These are phyloP conservation scores for Diatrype stigma DNA, from an alignment of 2,329 filamentous ascomycete species.

Conservation along the genomic window DNA sequence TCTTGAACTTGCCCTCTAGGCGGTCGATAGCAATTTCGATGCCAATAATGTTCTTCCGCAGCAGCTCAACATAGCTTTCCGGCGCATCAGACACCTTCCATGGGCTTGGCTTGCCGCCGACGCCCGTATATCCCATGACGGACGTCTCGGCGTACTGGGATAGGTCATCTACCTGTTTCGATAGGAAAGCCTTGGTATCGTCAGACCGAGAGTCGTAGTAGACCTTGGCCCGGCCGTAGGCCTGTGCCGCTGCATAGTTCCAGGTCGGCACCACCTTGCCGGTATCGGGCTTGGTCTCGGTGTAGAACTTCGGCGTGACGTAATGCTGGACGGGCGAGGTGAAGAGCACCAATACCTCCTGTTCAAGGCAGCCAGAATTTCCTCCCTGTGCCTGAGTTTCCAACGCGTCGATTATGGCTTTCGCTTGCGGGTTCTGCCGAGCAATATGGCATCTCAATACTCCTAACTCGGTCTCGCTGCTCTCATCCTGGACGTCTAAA, in stretches of 20 bases:
- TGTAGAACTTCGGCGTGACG: constrained; percentile 66
- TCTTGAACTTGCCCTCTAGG: constrained; percentile 61
- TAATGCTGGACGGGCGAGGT: constrained; percentile 57
- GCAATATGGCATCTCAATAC: constrained; percentile 59
- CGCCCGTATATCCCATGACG: constrained; percentile 53
- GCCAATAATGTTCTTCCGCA: constrained; percentile 57
- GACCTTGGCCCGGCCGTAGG: constrained; percentile 54
- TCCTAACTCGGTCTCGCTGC: constrained; percentile 36
- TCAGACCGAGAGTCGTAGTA: constrained; percentile 45
- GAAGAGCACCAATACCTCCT: constrained; percentile 62
- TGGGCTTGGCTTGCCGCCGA: constrained; percentile 28
- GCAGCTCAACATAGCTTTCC: constrained; percentile 48
- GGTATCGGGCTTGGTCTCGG: constrained; percentile 57
- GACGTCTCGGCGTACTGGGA: constrained; percentile 44
- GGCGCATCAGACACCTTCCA: constrained; percentile 60
- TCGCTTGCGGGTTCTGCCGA: constrained; percentile 58
- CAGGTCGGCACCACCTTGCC: constrained; percentile 68
- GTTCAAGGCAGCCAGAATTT: constrained; percentile 29
- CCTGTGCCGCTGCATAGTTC: constrained; percentile 65
- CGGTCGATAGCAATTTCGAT: constrained; percentile 54
- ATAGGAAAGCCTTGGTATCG: constrained; percentile 44
- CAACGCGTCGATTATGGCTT: constrained; percentile 51
- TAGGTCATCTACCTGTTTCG: constrained; percentile 49
- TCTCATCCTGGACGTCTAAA: constrained; percentile 44
- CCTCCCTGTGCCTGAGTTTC: constrained; percentile 4